Evolutionary conservation across 2,329 filamentous ascomycete genomes (phyloP), one percentile per base, ranked within the genome.

Genomic region (Falciphora oryzae): DNA sequence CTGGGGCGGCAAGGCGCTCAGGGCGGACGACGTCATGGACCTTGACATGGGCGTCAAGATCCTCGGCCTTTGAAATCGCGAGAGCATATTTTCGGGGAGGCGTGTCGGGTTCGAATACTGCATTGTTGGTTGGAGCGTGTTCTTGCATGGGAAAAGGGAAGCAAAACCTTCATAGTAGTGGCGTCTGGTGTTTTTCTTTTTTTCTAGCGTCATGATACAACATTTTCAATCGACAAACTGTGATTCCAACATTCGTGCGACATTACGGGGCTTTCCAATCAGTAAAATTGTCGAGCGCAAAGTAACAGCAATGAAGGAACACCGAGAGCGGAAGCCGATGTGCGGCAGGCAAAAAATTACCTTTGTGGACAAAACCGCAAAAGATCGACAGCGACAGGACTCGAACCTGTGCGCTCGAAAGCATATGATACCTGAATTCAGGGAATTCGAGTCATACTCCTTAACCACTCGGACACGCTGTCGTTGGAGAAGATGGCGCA

Each of bases 1-100:
- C 11, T 85, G 79, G 80, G 81, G 79, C 4, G 77, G 77, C 4
- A 83, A 83, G 70, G 80, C 80, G 3, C 64, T 73, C 58, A 75
- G 78, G 65, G 78, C 78, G 2, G 82, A 84, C 67, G 82, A 84
- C 70, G 71, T 81, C 59, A 78, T 85, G 78, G 79, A 82, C 66
- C 68, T 87, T 74, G 86, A 89, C 60, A 76, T 76, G 28, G 81
- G 77, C 2, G 72, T 73, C 2, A 67, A 64, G 63, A 69, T 73
- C 6, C 63, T 78, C 53, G 76, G 75, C n/a, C 65, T 81, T 31
- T 70, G 60, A 66, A 18, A 25, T 10, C 1, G 10, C 18, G 18
- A 14, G 32, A 35, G 13, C 8, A 14, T 10, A 11, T 35, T 35
- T 35, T 35, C 2, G 13, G 4, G 32, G 32, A 11, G 6, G 22